These are phyloP conservation scores for Oenanthe sinensis DNA, from an alignment of 129 eudicot genomes.

Conservation along the genomic window DNA sequence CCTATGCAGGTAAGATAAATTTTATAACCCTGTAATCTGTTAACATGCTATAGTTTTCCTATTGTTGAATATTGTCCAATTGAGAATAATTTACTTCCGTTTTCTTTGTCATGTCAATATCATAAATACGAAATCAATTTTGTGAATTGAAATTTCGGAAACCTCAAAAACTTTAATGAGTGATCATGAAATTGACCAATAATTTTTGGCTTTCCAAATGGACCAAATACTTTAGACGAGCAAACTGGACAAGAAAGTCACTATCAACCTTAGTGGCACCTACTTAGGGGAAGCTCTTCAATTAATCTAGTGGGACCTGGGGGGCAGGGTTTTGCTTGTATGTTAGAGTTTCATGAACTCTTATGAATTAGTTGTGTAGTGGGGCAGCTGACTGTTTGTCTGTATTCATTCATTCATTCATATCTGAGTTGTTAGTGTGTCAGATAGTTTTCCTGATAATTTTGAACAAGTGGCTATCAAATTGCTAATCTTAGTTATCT, in stretches of 20 bases:
- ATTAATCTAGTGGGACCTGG: not conserved
- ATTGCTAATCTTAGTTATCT: not conserved
- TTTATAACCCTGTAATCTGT: not conserved
- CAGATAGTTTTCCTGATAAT: not conserved
- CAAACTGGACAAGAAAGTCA: not conserved
- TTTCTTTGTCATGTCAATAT: not conserved
- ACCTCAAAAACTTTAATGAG: not conserved
- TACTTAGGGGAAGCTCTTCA: not conserved
- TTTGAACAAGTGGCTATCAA: not conserved
- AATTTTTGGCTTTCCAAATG: not conserved
- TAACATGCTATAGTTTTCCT: not conserved
- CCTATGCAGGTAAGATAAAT: slow-evolving; percentile 71
- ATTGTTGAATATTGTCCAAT: not conserved
- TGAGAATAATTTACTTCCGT: not conserved
- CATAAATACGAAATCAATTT: not conserved
- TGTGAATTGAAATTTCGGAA: not conserved
- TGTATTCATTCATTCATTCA: not conserved
- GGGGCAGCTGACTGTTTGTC: slow-evolving; percentile 1
- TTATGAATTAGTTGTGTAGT: not conserved
- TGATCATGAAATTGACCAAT: not conserved
- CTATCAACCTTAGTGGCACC: not conserved
- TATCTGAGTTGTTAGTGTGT: not conserved
- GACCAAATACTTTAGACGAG: not conserved
- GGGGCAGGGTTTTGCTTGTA: not conserved
- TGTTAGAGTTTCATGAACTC: not conserved